Conservation (phyloP, 23 red algal species). For the Chondrus crispus region DNA sequence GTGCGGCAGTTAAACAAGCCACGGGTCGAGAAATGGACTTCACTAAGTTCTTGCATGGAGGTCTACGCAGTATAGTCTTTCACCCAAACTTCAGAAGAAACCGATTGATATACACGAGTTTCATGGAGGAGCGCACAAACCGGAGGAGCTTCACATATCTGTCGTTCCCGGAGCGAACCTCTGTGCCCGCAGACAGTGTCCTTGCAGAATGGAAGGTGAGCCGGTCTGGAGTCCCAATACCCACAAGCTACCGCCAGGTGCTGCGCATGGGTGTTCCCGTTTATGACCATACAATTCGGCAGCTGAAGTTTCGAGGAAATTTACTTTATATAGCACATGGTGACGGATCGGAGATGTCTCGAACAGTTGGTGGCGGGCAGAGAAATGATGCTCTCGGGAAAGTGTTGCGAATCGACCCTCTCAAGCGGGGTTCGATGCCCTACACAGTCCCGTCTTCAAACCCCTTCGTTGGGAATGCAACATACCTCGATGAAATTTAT, state of each 20-base stretch:
- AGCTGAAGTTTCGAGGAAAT: not conserved
- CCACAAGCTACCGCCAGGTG: not conserved
- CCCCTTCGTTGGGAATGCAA: constrained; percentile 10
- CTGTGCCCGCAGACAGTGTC: not conserved
- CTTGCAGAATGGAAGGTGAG: not conserved
- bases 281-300: not conserved
- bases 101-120: not conserved
- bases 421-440: not conserved
- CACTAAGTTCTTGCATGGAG: not conserved
- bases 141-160: not conserved
- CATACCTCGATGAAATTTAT: constrained; percentile 2
- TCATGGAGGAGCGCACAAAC: not conserved
- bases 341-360: not conserved
- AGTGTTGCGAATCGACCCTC: not conserved
- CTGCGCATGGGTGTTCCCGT: not conserved
- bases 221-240: not conserved
- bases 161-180: not conserved
- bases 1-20: not conserved
- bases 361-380: not conserved
- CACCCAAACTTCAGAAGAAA: not conserved
- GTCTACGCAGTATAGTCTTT: not conserved
- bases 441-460: constrained; percentile 22
- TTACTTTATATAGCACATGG: not conserved
- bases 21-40: not conserved
- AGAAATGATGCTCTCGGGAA: not conserved